phyloP scores from a whole-genome alignment of 2,329 filamentous ascomycete genomes.

The Sporothrix mexicana region DNA sequence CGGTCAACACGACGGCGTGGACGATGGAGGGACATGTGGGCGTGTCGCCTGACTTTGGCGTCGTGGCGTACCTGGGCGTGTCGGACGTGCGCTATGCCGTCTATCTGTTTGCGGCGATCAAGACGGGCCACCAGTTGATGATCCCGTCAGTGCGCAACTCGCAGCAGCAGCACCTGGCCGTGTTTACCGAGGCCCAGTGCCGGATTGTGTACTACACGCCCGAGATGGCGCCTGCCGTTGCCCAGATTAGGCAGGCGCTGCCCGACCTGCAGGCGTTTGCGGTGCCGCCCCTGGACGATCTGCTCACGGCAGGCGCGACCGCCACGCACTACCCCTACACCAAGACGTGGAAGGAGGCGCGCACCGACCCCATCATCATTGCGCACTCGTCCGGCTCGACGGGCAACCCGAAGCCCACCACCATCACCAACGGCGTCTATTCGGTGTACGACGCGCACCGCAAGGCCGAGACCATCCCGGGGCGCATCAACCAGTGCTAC shows the following conservation, averaged over 20 bases:
- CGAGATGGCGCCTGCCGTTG: background rate
- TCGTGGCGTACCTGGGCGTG: conserved; percentile 34
- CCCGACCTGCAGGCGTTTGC: background rate
- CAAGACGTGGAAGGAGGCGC: conserved; percentile 34
- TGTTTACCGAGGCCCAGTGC: conserved; percentile 31
- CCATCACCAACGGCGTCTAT: conserved; percentile 38
- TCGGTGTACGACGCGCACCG: conserved; percentile 36
- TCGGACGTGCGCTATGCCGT: conserved; percentile 34
- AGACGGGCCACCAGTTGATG: conserved; percentile 34
- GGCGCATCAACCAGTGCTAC: conserved; percentile 36
- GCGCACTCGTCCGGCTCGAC: conserved; percentile 39
- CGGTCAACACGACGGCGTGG: background rate
- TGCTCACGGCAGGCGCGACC: background rate
- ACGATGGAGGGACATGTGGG: background rate
- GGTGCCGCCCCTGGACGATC: background rate
- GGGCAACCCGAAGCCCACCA: conserved; percentile 36
- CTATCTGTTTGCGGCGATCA: conserved; percentile 33
- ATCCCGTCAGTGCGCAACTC: conserved; percentile 34
- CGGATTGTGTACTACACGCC: conserved; percentile 26
- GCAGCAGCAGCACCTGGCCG: conserved; percentile 26
- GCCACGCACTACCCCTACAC: conserved; percentile 33
- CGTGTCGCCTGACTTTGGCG: conserved; percentile 22
- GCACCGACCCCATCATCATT: conserved; percentile 37
- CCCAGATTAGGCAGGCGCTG: background rate
- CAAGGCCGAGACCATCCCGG: conserved; percentile 33